A percentile compares a stretch with the other conserved stretches of the same genome.
These are phyloP conservation scores for Lecanicillium sp. DNA, from an alignment of 2,329 filamentous ascomycete species.

Conservation along the genomic window DNA sequence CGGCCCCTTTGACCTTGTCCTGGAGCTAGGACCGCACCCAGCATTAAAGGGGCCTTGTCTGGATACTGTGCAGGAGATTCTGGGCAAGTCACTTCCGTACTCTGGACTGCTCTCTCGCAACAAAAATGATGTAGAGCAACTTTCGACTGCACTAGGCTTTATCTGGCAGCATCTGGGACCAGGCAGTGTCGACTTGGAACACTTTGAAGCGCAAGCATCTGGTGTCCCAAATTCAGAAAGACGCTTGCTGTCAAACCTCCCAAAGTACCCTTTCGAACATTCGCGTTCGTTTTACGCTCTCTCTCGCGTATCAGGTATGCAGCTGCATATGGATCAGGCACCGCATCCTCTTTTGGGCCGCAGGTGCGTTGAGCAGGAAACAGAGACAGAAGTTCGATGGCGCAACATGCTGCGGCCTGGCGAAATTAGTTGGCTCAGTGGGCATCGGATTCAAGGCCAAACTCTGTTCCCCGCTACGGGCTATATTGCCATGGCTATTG, in stretches of 20 bases:
- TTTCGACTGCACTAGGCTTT: slow-evolving; percentile 14
- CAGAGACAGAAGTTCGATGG: slow-evolving; percentile 12
- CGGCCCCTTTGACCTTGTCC: neutral
- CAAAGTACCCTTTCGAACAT: slow-evolving; percentile 8
- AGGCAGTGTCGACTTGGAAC: slow-evolving; percentile 6
- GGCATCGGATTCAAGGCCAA: slow-evolving; percentile 34
- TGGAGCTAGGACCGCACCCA: slow-evolving; percentile 16
- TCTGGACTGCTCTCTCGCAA: neutral
- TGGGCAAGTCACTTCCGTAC: neutral
- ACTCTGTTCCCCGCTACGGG: slow-evolving; percentile 31
- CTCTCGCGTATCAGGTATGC: neutral
- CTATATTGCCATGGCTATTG: slow-evolving; percentile 20
- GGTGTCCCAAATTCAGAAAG: neutral
- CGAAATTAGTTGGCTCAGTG: slow-evolving; percentile 28
- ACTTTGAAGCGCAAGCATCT: neutral
- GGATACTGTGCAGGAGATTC: slow-evolving; percentile 18
- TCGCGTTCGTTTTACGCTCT: neutral
- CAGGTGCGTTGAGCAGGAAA: neutral
- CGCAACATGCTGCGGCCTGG: slow-evolving; percentile 11
- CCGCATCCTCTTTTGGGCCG: neutral
- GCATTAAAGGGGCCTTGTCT: slow-evolving; percentile 24
- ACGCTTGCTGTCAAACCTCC: too few species aligned
- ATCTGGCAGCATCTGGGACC: neutral
- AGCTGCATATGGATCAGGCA: neutral
- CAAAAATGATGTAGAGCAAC: slow-evolving; percentile 3